These are phyloP conservation scores for Erucastrum elatum DNA, from an alignment of 345 rosid species.

Conservation along the genomic window DNA sequence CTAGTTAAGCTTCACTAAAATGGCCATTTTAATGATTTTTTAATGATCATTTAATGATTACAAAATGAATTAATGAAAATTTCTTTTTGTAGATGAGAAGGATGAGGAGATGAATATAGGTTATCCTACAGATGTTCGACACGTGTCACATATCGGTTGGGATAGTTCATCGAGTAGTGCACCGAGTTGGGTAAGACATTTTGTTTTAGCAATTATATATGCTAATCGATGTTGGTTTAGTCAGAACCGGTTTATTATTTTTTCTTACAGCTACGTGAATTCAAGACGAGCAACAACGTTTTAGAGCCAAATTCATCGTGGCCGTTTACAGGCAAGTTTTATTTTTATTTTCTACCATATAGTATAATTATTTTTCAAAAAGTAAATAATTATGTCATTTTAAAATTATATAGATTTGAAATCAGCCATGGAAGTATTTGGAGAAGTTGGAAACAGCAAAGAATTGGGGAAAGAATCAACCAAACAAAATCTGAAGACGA, in stretches of 20 bases:
- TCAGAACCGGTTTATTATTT: background rate
- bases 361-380: background rate
- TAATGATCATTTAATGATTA: background rate
- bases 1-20: background rate
- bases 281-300: constrained; percentile 55
- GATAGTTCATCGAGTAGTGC: constrained; percentile 71
- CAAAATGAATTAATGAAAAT: constrained; percentile 15
- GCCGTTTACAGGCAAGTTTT: constrained; percentile 71
- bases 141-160: constrained; percentile 93
- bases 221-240: constrained; percentile 3
- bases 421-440: constrained; percentile 37
- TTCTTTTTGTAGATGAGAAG: constrained; percentile 47
- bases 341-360: background rate
- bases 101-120: constrained; percentile 86
- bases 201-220: background rate
- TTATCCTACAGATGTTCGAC: constrained; percentile 92
- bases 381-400: background rate
- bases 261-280: constrained; percentile 67
- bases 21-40: background rate
- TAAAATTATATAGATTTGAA: constrained; percentile 19
- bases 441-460: constrained; percentile 29
- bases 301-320: constrained; percentile 57
- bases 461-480: constrained; percentile 28
- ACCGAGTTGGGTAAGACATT: constrained; percentile 78
- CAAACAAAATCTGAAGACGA: constrained; percentile 33